These are phyloP conservation scores for Penicillium sp. DNA, from an alignment of 2,329 filamentous ascomycete genomes.

Conservation along the genomic window DNA sequence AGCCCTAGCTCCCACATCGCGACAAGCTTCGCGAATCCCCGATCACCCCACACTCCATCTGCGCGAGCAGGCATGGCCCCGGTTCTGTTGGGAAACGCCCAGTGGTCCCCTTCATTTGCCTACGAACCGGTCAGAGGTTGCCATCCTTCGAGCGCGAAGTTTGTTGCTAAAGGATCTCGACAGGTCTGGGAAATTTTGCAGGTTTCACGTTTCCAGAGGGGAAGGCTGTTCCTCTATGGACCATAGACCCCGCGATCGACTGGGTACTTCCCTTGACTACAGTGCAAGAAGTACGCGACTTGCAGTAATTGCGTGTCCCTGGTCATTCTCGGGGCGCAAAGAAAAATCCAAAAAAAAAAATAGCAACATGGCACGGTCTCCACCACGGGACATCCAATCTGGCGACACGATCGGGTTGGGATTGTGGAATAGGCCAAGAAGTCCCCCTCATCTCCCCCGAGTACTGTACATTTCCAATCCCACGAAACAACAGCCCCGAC, in stretches of 20 bases:
- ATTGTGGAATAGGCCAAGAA: neutral
- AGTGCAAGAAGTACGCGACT: neutral
- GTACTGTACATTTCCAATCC: neutral
- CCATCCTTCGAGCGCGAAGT: conserved; percentile 9
- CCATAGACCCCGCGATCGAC: neutral
- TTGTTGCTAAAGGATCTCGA: conserved; percentile 9
- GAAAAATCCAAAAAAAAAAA: neutral
- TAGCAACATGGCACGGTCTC: neutral
- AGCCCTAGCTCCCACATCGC: conserved; percentile 6
- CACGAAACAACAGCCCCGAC: neutral
- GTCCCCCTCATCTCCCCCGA: neutral
- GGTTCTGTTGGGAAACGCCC: conserved; percentile 2
- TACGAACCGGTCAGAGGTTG: conserved; percentile 12
- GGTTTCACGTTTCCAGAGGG: neutral
- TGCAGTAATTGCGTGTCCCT: neutral
- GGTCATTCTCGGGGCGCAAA: too few species aligned
- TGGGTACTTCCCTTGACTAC: neutral
- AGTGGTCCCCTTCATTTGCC: conserved; percentile 9
- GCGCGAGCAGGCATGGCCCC: conserved; percentile 15
- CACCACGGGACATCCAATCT: neutral
- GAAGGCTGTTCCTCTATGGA: neutral
- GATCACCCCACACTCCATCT: conserved; percentile 18
- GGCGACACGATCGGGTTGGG: neutral
- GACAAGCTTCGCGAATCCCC: conserved; percentile 20
- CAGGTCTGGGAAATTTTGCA: neutral